Base-by-base conservation (phyloP, 1,139 yeast species). In the Hansenula lynferdii region DNA sequence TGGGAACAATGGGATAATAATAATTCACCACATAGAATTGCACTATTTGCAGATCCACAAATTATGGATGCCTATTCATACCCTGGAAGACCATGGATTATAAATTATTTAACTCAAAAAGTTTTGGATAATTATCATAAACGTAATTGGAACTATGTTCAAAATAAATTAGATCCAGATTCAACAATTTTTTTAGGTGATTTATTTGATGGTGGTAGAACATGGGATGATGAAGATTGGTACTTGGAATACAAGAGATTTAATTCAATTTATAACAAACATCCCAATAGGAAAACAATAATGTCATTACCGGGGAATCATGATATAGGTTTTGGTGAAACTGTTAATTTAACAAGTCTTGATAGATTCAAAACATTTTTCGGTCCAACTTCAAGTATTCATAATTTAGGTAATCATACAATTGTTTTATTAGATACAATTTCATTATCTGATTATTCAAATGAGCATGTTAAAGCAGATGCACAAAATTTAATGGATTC, bases 191-290 rank as follows among this genome's bases (percentile, higher is more conserved):
- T 87, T 55, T 64, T 92, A 33, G 98, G 98, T 0, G 98, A 92
- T 57, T 62, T 90, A 42, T 86, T 90, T 55, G 98, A 92, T 60
- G 97, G 97, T 12, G 98, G 98, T 0, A 69, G 97, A 42, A 87
- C 85, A 44, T 89, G 96, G 95, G 69, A 69, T 8, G 77, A 79
- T 49, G 67, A 63, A 5, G 66, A 61, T 17, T 92, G 97, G 97
- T 55, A 72, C 26, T 63, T 69, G 12, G 97, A 92, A 58, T 81
- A 72, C 51, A 54, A 59, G 21, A 65, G 98, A 40, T 92, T 85
- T 58, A 72, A 74, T 50, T 50, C 60, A 2, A 75, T 92, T 2
- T 92, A 85, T 57, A 75, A 64, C 46, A 64, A 50, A 62, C 77
- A 61, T 34, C 64, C 62, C 27, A 62, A 54, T 41, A 69, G 76